phyloP scores from a whole-genome alignment of 2,329 filamentous ascomycete genomes.

The Xylaria sp. region DNA sequence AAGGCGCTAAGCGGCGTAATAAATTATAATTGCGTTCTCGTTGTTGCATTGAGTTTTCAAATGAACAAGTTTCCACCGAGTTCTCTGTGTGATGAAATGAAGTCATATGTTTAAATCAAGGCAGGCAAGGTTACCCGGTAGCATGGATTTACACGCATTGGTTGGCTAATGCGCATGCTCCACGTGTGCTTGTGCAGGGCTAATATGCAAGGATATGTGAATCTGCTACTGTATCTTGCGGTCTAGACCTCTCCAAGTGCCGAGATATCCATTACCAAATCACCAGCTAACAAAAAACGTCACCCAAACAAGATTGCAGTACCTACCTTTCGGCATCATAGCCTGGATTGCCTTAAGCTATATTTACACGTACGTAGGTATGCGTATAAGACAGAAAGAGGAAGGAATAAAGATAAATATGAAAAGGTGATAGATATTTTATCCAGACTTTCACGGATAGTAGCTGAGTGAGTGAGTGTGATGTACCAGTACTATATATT shows the following conservation, averaged over 20 bases:
- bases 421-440: no score
- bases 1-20: background rate
- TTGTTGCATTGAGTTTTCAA: background rate
- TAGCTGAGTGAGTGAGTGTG: no score
- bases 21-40: no score
- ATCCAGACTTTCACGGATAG: no score
- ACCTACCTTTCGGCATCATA: no score
- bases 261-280: conserved; percentile 6
- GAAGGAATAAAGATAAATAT: no score
- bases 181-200: conserved; percentile 6
- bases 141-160: conserved; percentile 17
- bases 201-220: background rate
- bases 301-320: no score
- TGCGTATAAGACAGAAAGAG: no score
- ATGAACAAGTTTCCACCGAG: background rate
- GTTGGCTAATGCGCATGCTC: background rate
- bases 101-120: conserved; percentile 26
- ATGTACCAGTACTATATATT: no score
- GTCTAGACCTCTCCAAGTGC: conserved; percentile 19
- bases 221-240: background rate
- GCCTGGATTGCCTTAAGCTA: no score
- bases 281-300: background rate
- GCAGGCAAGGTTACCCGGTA: conserved; percentile 21
- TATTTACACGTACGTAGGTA: no score
- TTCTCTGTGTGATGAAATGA: conserved; percentile 1